phyloP scores from a whole-genome alignment of 78 protist genomes.

The Isochrysis galbana region DNA sequence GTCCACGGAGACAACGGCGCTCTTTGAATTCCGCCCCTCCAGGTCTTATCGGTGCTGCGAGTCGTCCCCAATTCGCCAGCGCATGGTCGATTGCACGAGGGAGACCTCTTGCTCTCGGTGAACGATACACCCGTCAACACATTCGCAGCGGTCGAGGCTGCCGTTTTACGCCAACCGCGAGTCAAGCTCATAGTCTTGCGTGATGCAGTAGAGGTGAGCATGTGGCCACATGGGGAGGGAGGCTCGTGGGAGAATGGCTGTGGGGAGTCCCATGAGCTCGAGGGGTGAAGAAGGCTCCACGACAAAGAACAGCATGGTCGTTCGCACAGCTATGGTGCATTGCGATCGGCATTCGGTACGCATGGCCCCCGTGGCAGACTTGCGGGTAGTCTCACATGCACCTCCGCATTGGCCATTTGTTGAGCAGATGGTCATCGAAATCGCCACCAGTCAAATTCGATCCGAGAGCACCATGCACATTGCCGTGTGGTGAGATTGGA shows the following conservation, averaged over 20 bases:
- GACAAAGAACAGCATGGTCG: neutral
- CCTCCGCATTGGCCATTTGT: too few species aligned
- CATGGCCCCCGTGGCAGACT: too few species aligned
- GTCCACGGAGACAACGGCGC: neutral
- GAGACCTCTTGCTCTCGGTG: slow-evolving; percentile 37
- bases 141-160: neutral
- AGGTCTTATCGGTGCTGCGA: slow-evolving; percentile 20
- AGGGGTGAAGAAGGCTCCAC: neutral
- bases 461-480: slow-evolving; percentile 15
- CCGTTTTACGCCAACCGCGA: neutral
- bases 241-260: too few species aligned
- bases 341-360: too few species aligned
- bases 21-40: neutral
- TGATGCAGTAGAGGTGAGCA: neutral
- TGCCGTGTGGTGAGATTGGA: neutral
- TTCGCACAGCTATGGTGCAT: neutral
- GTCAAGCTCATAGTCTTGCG: neutral
- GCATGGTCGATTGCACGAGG: neutral
- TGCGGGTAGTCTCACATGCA: too few species aligned
- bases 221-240: too few species aligned
- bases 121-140: neutral
- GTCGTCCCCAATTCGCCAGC: neutral
- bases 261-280: too few species aligned
- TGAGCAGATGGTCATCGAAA: too few species aligned
- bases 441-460: too few species aligned